Evolutionary conservation across 169 alveolate species (phyloP).

Genomic region (Pseudocohnilembus persalinus): DNA sequence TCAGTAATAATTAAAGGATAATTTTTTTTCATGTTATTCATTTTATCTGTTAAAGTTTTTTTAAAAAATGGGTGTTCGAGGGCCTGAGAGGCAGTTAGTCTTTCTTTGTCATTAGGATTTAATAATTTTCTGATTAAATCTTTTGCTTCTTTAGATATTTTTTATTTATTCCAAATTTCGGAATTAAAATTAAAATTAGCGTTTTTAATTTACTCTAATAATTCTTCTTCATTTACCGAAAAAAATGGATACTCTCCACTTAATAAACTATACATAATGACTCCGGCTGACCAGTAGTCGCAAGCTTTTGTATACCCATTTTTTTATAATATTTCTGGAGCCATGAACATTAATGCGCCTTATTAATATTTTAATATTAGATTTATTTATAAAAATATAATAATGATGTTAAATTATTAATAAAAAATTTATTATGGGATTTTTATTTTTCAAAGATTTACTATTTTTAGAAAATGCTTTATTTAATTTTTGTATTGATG

Average conservation of each 20-base stretch:
- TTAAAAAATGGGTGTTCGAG: neutral
- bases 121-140: slow-evolving; percentile 60
- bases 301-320: slow-evolving; percentile 57
- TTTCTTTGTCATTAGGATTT: slow-evolving; percentile 44
- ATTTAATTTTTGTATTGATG: no score
- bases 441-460: no score
- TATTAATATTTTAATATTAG: no score
- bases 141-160: slow-evolving; percentile 54
- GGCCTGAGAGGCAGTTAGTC: slow-evolving; percentile 39
- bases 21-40: no score
- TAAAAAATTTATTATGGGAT: no score
- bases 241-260: slow-evolving; percentile 72
- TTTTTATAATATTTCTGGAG: slow-evolving; percentile 71
- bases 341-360: slow-evolving; percentile 75
- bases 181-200: slow-evolving; percentile 33
- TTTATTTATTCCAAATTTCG: slow-evolving; percentile 45
- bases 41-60: no score
- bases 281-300: slow-evolving; percentile 78
- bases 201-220: slow-evolving; percentile 51
- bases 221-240: slow-evolving; percentile 48
- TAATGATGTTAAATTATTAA: no score
- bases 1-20: no score
- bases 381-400: no score
- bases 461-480: no score
- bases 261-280: slow-evolving; percentile 54